Evolutionary conservation across 192 early-diverging fungal species (phyloP).

Genomic region (Podochytrium sp.): DNA sequence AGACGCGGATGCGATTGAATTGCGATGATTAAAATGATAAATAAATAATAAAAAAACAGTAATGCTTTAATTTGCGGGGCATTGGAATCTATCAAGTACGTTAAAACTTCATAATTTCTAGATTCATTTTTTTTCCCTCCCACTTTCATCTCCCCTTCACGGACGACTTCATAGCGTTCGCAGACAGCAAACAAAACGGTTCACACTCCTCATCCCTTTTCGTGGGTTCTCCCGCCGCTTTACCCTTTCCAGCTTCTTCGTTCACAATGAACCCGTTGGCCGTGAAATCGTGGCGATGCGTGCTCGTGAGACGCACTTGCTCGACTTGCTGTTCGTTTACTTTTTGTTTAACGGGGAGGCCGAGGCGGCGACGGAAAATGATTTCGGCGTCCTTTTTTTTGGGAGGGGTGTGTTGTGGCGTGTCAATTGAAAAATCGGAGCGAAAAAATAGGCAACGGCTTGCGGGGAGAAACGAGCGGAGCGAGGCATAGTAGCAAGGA

Average conservation of each 20-base stretch:
- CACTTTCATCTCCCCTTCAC: background rate
- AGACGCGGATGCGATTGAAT: background rate
- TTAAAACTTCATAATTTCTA: background rate
- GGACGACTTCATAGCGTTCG: background rate
- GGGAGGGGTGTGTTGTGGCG: too few species aligned
- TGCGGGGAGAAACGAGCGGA: too few species aligned
- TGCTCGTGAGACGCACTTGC: constrained; percentile 19
- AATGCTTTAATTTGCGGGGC: background rate
- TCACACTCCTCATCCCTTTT: background rate
- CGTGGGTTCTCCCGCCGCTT: constrained; percentile 23
- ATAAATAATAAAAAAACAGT: background rate
- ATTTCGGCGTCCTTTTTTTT: constrained; percentile 33
- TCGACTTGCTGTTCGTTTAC: constrained; percentile 14
- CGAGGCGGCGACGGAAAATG: constrained; percentile 19
- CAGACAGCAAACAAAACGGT: constrained; percentile 8
- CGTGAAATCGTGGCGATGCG: constrained; percentile 31
- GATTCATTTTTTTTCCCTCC: background rate
- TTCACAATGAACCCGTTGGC: constrained; percentile 24
- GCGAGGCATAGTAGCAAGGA: background rate
- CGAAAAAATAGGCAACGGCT: too few species aligned
- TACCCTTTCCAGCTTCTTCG: background rate
- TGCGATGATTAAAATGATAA: background rate
- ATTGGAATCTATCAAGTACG: background rate
- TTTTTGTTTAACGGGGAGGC: constrained; percentile 7
- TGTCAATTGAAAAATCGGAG: background rate